A percentile compares a stretch with the other conserved stretches of the same genome.
Conservation (phyloP, 2,329 filamentous ascomycete genomes). For the Gaeumannomyces tritici region DNA sequence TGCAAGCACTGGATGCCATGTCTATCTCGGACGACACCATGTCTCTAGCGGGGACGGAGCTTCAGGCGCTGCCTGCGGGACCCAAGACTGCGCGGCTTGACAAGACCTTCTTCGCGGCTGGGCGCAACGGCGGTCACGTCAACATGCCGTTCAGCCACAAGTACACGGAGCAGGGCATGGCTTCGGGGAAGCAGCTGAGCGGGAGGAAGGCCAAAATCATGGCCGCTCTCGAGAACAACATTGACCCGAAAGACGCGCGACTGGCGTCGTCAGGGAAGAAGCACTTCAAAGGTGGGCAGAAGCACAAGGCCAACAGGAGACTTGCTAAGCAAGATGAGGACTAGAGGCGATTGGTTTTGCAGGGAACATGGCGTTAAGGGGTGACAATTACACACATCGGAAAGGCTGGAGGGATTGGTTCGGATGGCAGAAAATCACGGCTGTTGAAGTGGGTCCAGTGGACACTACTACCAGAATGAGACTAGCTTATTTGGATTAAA, state of each 20-base stretch:
- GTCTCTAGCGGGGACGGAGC: slow-evolving; percentile 32
- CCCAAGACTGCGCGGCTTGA: slow-evolving; percentile 71
- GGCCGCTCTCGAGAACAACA: slow-evolving; percentile 71
- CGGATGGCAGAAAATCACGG: neutral
- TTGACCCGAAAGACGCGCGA: slow-evolving; percentile 72
- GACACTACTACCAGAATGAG: neutral
- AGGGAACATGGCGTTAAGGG: neutral
- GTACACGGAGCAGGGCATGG: slow-evolving; percentile 68
- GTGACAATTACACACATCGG: neutral
- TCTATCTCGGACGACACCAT: slow-evolving; percentile 27
- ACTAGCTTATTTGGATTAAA: neutral
- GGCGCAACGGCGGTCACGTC: slow-evolving; percentile 54
- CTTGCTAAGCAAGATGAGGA: slow-evolving; percentile 27
- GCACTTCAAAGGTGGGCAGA: slow-evolving; percentile 75
- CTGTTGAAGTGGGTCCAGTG: neutral
- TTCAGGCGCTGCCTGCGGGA: slow-evolving; percentile 47
- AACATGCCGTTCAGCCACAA: slow-evolving; percentile 81
- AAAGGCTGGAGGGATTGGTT: neutral
- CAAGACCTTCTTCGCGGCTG: slow-evolving; percentile 75
- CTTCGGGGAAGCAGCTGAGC: slow-evolving; percentile 54
- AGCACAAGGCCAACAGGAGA: slow-evolving; percentile 40
- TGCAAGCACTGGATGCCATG: slow-evolving; percentile 36
- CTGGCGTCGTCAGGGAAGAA: slow-evolving; percentile 63
- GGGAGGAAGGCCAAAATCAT: slow-evolving; percentile 77
- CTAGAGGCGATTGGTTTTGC: neutral